These are phyloP conservation scores for Agastache rugosa DNA, from an alignment of 257 asterid species.

Conservation along the genomic window DNA sequence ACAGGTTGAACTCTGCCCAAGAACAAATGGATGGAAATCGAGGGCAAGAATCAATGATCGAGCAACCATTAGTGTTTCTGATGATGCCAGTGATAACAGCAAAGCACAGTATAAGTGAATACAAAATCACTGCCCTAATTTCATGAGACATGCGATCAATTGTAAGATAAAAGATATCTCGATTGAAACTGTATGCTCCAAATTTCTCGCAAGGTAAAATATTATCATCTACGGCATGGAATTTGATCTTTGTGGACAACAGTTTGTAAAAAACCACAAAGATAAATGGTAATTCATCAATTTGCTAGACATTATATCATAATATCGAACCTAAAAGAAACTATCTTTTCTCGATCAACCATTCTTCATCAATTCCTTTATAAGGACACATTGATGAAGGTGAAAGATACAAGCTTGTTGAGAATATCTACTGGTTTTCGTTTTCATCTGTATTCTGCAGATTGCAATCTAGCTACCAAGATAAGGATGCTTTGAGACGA, in stretches of 20 bases:
- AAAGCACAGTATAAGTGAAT: not conserved
- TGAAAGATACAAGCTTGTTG: constrained; percentile 6
- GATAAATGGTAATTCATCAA: not conserved
- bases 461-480: not conserved
- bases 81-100: not conserved
- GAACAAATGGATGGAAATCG: not conserved
- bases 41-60: too few relatives aligned
- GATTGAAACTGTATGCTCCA: not conserved
- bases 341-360: not conserved
- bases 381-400: constrained; percentile 1
- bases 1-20: not conserved
- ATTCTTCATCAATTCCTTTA: constrained; percentile 6
- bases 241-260: not conserved
- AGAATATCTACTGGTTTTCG: too few relatives aligned
- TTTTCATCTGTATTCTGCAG: not conserved
- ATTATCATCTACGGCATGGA: constrained; percentile 20
- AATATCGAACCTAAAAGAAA: constrained; percentile 17
- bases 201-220: not conserved
- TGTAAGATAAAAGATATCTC: not conserved
- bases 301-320: constrained; percentile 20
- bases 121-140: not conserved
- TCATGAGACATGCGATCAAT: not conserved
- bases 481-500: not conserved
- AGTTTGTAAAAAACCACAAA: constrained; percentile 1
- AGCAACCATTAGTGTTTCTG: not conserved